Evolutionary conservation across 768 basidiomycete species (phyloP), one percentile per base, ranked within the genome.

Genomic region (Mycena polygramma): DNA sequence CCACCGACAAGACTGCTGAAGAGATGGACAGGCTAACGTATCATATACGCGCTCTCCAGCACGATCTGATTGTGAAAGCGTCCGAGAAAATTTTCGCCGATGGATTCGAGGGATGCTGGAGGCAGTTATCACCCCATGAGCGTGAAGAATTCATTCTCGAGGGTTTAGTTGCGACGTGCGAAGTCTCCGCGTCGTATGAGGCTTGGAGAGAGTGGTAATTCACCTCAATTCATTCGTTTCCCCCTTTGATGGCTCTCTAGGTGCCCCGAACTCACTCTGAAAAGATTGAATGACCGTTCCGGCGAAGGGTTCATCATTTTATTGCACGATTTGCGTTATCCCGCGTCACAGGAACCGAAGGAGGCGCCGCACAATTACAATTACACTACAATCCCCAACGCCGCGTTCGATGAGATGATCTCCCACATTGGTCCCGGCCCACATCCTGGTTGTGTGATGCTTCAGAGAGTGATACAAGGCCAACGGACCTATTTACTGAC

Each of bases 101-200:
- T 57, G 54, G 68, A 36, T 71, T 74, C 45, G 73, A 63, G 45
- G n/a, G 53, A 9, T 19, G 41, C 9, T 73, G 69, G 73, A 67
- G 39, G 43, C 15, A 24, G 39, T 64, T 69, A 35, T 68, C 55
- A 7, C 6, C 41, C 7, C 36, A 45, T 36, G 62, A 74, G 24
- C 70, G 73, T 17, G 66, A 74, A 37, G 63, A 64, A 15, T 65
- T 69, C 55, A 68, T 73, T 10, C 51, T 73, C 19, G 73, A 71
- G 49, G 73, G 69, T 2, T 66, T 74, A 5, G 53, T 63, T 15
- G 54, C 70, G 14, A 65, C 73, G 17, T 74, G 73, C 51, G 52
- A 64, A 8, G 62, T 65, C 11, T 63, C 70, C 11, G 45, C 61
- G 14, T 46, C 60, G 35, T 71, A 63, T n/a, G 73, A 74, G 62